phyloP scores from a whole-genome alignment of 129 eudicot species.

The Helichrysum umbraculigerum region DNA sequence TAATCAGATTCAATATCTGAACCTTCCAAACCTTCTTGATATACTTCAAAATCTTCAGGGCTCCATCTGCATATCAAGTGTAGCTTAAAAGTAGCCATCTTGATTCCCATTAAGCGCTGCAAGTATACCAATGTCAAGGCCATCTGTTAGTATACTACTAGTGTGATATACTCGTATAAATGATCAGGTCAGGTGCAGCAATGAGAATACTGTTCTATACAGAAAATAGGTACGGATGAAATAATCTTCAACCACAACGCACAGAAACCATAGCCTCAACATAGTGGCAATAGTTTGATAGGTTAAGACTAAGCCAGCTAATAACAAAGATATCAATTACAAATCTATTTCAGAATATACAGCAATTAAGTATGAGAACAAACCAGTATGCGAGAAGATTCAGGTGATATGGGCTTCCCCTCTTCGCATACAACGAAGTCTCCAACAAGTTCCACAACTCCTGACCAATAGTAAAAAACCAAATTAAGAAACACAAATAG shows the following conservation, averaged over 20 bases:
- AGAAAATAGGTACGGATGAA: neutral
- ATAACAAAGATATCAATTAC: neutral
- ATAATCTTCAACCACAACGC: neutral
- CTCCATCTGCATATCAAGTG: slow-evolving; percentile 73
- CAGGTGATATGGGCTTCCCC: slow-evolving; percentile 90
- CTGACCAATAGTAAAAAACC: slow-evolving; percentile 33
- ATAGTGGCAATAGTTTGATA: neutral
- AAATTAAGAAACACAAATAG: neutral
- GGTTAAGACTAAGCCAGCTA: neutral
- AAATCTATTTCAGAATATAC: neutral
- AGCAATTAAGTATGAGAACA: slow-evolving; percentile 14
- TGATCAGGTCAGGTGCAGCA: neutral
- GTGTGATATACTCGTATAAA: neutral
- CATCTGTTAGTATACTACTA: neutral
- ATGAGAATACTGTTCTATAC: neutral
- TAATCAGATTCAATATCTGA: slow-evolving; percentile 59
- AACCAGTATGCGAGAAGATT: slow-evolving; percentile 89
- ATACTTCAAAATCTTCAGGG: slow-evolving; percentile 72
- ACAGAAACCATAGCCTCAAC: neutral
- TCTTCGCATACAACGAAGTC: slow-evolving; percentile 87
- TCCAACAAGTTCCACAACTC: slow-evolving; percentile 87
- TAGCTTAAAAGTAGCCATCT: slow-evolving; percentile 79
- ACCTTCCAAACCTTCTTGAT: slow-evolving; percentile 59
- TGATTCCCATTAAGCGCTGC: slow-evolving; percentile 72
- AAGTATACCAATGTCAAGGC: neutral